Base-by-base conservation (phyloP, 805 yeast species). In the Barnettozyma salicaria region DNA sequence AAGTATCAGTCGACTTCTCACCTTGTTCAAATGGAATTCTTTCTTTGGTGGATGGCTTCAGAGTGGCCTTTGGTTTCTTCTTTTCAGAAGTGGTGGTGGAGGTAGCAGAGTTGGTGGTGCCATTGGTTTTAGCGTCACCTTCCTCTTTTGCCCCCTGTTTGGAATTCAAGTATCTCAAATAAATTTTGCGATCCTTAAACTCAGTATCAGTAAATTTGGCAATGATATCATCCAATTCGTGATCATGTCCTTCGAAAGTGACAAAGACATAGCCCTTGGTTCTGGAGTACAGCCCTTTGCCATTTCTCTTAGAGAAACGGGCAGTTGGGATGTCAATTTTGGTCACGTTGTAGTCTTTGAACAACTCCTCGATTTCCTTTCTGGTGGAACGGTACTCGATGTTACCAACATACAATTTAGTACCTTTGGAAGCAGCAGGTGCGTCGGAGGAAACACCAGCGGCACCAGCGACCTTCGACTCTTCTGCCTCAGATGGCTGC, bases 321-420 rank as follows among this genome's bases (percentile, higher is more conserved):
- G 64, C 63, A 56, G 68, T 69, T 51, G 82, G 82, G 44, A 76
- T 64, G 37, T 72, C 74, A 32, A 76, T 67, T 22, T 62, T 64
- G 20, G 63, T 65, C 52, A 70, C 68, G 5, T 57, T 55, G 42
- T 68, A 70, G 17, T 67, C 77, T 37, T 58, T 57, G 52, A 77
- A 76, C 47, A 72, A 65, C 29, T 63, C 68, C 37, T 65, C 65
- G 42, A 78, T 55, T 44, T 78, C 79, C 7, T 68, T 70, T 55
- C 78, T 80, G 28, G 73, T 65, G 21, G 69, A 68, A 43, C 72
- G 71, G 40, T 84, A 87, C 40, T 78, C 84, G 41, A 77, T 65
- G 48, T 75, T 78, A 41, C 78, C 76, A 41, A 83, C 68, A 44
- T 78, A 74, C 26, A 83, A 64, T 48, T 81, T 81, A 45, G 78